A percentile compares a stretch with the other conserved stretches of the same genome.
Evolutionary conservation across 1,139 yeast species (phyloP).

Genomic region (Diutina siamensis): DNA sequence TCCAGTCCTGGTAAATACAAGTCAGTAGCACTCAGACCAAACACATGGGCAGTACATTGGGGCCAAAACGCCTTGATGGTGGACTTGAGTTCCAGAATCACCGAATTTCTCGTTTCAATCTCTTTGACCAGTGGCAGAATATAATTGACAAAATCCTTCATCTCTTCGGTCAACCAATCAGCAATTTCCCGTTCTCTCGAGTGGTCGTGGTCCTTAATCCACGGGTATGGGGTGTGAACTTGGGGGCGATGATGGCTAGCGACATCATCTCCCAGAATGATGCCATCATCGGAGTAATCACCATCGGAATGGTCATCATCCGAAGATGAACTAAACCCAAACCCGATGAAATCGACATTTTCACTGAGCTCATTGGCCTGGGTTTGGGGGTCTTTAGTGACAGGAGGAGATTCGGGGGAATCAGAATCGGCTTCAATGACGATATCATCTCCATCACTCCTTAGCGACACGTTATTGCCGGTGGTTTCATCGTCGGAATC

Average conservation of each 20-base stretch:
- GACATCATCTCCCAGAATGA: constrained; percentile 27
- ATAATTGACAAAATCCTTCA: constrained; percentile 75
- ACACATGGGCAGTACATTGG: constrained; percentile 71
- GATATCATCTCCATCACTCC: not conserved
- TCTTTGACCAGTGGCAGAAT: constrained; percentile 80
- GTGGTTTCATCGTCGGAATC: not conserved
- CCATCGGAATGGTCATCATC: constrained; percentile 23
- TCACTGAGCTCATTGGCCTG: constrained; percentile 26
- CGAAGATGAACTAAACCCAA: constrained; percentile 38
- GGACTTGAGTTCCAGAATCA: constrained; percentile 48
- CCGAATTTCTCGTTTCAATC: constrained; percentile 54
- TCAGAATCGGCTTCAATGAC: not conserved
- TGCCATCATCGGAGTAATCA: constrained; percentile 25
- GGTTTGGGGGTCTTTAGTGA: not conserved
- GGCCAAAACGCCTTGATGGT: constrained; percentile 62
- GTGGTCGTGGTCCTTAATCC: constrained; percentile 72
- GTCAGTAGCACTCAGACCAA: constrained; percentile 95
- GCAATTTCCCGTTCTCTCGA: constrained; percentile 65
- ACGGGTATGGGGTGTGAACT: constrained; percentile 46
- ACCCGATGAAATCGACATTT: constrained; percentile 50
- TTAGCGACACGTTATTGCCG: too few relatives aligned
- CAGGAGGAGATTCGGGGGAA: not conserved
- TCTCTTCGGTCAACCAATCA: constrained; percentile 83
- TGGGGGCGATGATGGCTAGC: constrained; percentile 13
- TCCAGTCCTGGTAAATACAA: constrained; percentile 92